Base-by-base conservation (phyloP, 805 yeast species). In the Kuraishia borneana region DNA sequence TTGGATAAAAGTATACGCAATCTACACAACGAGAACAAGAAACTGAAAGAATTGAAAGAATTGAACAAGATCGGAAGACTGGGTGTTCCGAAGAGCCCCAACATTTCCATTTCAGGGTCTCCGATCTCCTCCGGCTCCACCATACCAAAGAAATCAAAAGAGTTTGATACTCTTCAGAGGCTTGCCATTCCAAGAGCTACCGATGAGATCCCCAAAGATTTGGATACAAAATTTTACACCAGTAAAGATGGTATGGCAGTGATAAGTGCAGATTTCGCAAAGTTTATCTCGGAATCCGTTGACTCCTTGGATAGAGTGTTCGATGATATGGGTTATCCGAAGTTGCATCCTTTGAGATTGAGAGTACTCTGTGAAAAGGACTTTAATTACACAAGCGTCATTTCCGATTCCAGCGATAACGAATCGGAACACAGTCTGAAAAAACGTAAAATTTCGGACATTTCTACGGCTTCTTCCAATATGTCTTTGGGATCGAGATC, bases 31-130 rank as follows among this genome's bases (percentile, higher is more conserved):
- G 30, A 25, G n/a, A 23, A 32, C 18, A 18, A 26, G n/a, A 32
- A 32, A 18, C 10, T 25, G 16, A 20, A 12, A 6, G 13, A 25
- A 16, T 16, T 32, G 19, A 32, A 32, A n/a, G 34, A 32, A 23
- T 5, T 19, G 25, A 32, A 12, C 14, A 32, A 32, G 22, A 26
- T 32, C 3, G 31, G 31, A 8, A 8, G 21, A 20, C 20, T 28
- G 19, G 21, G 31, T 14, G 5, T 20, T n/a, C 29, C 31, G 20
- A 17, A 7, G 14, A 20, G 25, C 18, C 28, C 28, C 12, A 25
- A 12, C 16, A 12, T 25, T 12, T 6, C 28, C 6, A 16, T 25
- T n/a, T n/a, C n/a, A n/a, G n/a, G n/a, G n/a, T n/a, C n/a, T n/a
- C n/a, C n/a, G n/a, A n/a, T n/a, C n/a, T n/a, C n/a, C n/a, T n/a